Evolutionary conservation across 495 filamentous ascomycete species (phyloP).

Genomic region (Penicillium coffeae): DNA sequence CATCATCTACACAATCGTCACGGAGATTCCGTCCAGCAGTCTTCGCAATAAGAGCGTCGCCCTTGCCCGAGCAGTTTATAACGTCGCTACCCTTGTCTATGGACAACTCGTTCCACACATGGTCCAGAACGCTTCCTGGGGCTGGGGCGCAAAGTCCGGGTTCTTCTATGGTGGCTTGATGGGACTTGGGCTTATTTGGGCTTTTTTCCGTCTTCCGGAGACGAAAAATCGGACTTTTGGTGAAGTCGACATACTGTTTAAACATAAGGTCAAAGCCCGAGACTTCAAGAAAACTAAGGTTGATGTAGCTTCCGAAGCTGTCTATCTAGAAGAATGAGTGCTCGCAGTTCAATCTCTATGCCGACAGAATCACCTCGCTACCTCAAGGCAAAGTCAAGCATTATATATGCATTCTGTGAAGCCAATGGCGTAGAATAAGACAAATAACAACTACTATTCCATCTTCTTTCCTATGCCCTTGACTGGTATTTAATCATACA

Average conservation of each 20-base stretch:
- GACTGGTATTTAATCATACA: too few species aligned
- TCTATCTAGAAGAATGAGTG: not conserved
- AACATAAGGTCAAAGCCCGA: constrained; percentile 24
- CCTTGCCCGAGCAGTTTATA: constrained; percentile 57
- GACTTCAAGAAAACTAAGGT: constrained; percentile 17
- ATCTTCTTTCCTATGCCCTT: too few species aligned
- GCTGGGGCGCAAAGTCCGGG: constrained; percentile 62
- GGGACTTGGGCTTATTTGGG: constrained; percentile 30
- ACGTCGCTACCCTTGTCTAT: constrained; percentile 55
- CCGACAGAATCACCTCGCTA: not conserved
- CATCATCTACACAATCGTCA: constrained; percentile 60
- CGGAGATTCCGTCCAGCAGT: constrained; percentile 47
- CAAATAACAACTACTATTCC: too few species aligned
- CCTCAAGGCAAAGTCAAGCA: too few species aligned
- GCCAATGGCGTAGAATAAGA: too few species aligned
- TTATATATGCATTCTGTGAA: too few species aligned
- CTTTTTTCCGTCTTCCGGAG: constrained; percentile 59
- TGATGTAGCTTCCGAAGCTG: constrained; percentile 5
- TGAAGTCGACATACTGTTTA: constrained; percentile 49
- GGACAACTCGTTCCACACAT: constrained; percentile 63
- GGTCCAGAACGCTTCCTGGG: constrained; percentile 61
- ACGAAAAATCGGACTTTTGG: constrained; percentile 57
- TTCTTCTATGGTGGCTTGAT: constrained; percentile 64
- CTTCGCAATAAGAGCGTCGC: constrained; percentile 62
- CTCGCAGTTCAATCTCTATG: not conserved